Evolutionary conservation across 2,329 filamentous ascomycete species (phyloP).

Genomic region (Colletotrichum spaethianum): DNA sequence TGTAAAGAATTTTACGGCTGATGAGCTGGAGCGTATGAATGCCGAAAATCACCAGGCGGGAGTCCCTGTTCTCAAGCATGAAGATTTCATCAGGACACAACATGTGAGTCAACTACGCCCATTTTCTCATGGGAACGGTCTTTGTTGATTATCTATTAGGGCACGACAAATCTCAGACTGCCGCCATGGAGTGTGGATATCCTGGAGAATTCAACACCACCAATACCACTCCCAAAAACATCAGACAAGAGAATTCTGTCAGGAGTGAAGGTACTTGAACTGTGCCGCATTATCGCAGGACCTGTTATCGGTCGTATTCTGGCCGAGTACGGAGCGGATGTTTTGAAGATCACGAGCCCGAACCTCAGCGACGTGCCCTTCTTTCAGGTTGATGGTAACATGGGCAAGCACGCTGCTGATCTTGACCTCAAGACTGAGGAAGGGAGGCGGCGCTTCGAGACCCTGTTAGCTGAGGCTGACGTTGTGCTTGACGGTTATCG

Average conservation of each 20-base stretch:
- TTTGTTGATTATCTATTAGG: constrained; percentile 56
- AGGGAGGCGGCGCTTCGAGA: constrained; percentile 70
- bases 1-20: constrained; percentile 67
- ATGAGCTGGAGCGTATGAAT: constrained; percentile 73
- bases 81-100: constrained; percentile 70
- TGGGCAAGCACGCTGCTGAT: constrained; percentile 77
- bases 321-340: constrained; percentile 82
- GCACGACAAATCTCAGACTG: constrained; percentile 55
- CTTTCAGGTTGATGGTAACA: constrained; percentile 81
- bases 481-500: constrained; percentile 79
- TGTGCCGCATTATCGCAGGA: constrained; percentile 82
- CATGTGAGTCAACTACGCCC: constrained; percentile 48
- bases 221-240: constrained; percentile 53
- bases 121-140: no score
- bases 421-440: constrained; percentile 71
- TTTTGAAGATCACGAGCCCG: constrained; percentile 79
- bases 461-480: constrained; percentile 73
- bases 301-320: constrained; percentile 80
- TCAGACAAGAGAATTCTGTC: constrained; percentile 55
- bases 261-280: constrained; percentile 80
- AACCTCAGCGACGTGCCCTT: constrained; percentile 79
- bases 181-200: constrained; percentile 65
- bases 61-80: constrained; percentile 70
- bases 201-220: constrained; percentile 65
- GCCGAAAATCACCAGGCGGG: constrained; percentile 70